Base-by-base conservation (phyloP, 2,329 filamentous ascomycete genomes). In the Blastomyces emzantsi region DNA sequence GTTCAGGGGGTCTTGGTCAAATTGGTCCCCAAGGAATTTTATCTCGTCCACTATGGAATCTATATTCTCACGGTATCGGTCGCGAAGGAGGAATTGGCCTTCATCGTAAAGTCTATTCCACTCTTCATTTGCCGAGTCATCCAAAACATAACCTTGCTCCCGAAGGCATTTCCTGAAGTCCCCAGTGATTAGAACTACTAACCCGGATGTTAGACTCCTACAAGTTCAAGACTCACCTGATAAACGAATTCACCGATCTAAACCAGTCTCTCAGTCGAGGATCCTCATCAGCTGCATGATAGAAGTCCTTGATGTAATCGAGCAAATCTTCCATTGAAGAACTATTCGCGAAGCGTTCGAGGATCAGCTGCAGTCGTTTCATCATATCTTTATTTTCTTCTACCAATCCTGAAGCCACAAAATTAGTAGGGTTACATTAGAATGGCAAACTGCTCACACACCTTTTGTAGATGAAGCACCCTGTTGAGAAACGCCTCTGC, bases 301-400 rank as follows among this genome's bases (percentile, higher is more conserved):
- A 97, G 69, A 99, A 87, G 67, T 86, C 84, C 69, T 92, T 88
- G 75, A 99, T 88, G 0, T 92, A 86, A 22, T 89, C 87, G 79
- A 94, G 91, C 3, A 97, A 80, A 68, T 96, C 90, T 67, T 95
- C 88, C 43, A 87, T 86, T 0, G 92, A 97, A 9, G 94, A 97
- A 72, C 88, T 88, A 76, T 99, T 97, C 73, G 94, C 94, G 70
- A 97, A 97, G 58, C 94, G 89, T 81, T 97, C 94, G 69, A 99
- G 87, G 25, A 99, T 81, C 9, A 86, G 90, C 85, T 90, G 81
- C 25, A 79, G 76, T 57, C 75, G 70, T 68, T 78, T 85, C 76
- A 85, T 81, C 79, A 77, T 76, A 70, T 77, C 70, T 70, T 73
- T 70, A 68, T 73, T 77, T 67, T 67, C 73, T 65, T 60, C 65